Percentiles rank a stretch among this genome's conserved stretches.
phyloP scores from a whole-genome alignment of 2,329 filamentous ascomycete species.

The Epichloe baconii region DNA sequence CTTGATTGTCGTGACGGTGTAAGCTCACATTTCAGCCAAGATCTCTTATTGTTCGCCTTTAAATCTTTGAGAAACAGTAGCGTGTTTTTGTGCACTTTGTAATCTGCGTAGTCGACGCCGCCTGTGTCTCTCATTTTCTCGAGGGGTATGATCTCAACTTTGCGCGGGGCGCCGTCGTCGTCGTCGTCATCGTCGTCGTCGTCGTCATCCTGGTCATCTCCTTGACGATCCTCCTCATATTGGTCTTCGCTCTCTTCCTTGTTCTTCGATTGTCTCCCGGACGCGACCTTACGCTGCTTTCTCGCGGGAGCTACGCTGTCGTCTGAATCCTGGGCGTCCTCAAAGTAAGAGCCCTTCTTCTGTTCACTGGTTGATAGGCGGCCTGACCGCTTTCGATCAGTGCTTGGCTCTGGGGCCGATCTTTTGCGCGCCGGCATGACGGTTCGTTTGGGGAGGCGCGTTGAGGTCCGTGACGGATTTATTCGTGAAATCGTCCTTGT shows the following conservation, averaged over 20 bases:
- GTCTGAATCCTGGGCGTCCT: constrained; percentile 12
- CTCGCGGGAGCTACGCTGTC: constrained; percentile 10
- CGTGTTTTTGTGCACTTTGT: constrained; percentile 43
- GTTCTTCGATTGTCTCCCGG: constrained; percentile 9
- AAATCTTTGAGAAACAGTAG: constrained; percentile 44
- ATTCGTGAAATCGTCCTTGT: not conserved
- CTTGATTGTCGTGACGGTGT: not conserved
- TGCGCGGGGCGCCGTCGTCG: constrained; percentile 24
- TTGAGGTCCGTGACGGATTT: not conserved
- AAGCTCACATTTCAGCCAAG: constrained; percentile 46
- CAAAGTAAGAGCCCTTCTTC: constrained; percentile 42
- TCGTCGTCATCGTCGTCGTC: constrained; percentile 22
- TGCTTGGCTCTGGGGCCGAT: not conserved
- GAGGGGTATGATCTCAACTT: constrained; percentile 22
- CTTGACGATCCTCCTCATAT: constrained; percentile 14
- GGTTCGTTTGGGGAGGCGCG: not conserved
- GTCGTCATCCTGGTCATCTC: constrained; percentile 12
- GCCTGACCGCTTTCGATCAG: constrained; percentile 30
- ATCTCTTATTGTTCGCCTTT: constrained; percentile 43
- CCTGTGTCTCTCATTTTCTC: constrained; percentile 22
- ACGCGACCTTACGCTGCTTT: constrained; percentile 16
- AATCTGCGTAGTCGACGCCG: constrained; percentile 34
- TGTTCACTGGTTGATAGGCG: constrained; percentile 31
- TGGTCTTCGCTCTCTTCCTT: constrained; percentile 11
- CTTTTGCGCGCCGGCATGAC: constrained; percentile 4